Evolutionary conservation across 108 stramenopile genomes (phyloP), one percentile per base, ranked within the genome.

Genomic region (Nitzschia sp.): DNA sequence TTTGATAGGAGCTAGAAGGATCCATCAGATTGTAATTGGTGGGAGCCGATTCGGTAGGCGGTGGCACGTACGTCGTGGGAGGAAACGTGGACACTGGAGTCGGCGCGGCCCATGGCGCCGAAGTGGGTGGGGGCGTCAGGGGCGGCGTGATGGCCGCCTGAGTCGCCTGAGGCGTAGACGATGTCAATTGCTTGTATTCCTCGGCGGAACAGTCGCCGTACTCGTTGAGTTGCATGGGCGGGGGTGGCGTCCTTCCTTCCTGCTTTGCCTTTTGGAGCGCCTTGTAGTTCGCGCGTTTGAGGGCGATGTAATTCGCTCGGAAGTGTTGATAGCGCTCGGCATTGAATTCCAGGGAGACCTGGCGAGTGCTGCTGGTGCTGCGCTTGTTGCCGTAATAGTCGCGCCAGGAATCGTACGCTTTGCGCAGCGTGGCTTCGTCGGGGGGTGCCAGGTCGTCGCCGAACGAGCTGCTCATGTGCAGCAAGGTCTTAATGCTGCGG

Each of bases 351-450:
- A 19, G 8, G 13, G 49, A 23, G 4, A 51, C 49, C 21, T 51
- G 8, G 19, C 49, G 49, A 13, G 9, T 13, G 9, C 9, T 42
- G 4, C 19, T 21, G 4, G 49, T n/a, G 1, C 49, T 8, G 13
- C 9, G 13, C 19, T 71, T 77, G 67, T 89, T 87, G 13, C 54
- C 61, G 66, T 68, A 91, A 55, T 83, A 70, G 34, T 68, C 45
- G 59, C 86, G 75, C 93, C 93, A 94, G 54, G 79, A 75, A 17
- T 78, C 76, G 81, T 92, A 94, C 8, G 90, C 93, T 28, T 85
- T 76, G 38, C 83, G 87, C 32, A 90, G 82, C 24, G 89, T 82
- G 23, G 86, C 81, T 64, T 94, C 93, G 28, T 68, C 55, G n/a
- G 59, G 68, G 32, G 6, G 38, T 9, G 6, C 38, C 38, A 42